Evolutionary conservation across 2,329 filamentous ascomycete genomes (phyloP).

Genomic region (Trichocomaceae sp.): DNA sequence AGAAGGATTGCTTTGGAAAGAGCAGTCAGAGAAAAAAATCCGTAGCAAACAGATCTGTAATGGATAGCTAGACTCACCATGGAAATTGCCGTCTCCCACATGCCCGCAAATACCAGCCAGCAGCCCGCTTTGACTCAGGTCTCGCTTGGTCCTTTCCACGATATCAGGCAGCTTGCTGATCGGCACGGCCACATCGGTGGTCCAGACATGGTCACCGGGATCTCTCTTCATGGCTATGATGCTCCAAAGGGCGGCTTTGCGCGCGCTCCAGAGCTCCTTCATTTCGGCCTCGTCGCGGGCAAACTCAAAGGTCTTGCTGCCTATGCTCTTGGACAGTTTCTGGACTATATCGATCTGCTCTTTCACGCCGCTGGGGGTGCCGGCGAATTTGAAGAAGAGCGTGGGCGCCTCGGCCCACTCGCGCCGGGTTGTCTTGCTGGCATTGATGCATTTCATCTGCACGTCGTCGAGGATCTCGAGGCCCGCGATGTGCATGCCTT

Average conservation of each 20-base stretch:
- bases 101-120: slow-evolving; percentile 64
- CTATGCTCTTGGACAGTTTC: slow-evolving; percentile 49
- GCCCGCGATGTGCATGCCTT: slow-evolving; percentile 80
- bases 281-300: slow-evolving; percentile 59
- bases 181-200: slow-evolving; percentile 73
- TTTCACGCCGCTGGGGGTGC: slow-evolving; percentile 57
- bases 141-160: slow-evolving; percentile 62
- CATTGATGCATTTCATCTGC: slow-evolving; percentile 70
- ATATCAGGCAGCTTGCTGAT: slow-evolving; percentile 65
- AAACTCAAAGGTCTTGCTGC: slow-evolving; percentile 60
- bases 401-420: slow-evolving; percentile 65
- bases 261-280: slow-evolving; percentile 65
- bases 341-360: slow-evolving; percentile 57
- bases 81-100: slow-evolving; percentile 70
- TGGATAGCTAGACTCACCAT: slow-evolving; percentile 38
- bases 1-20: slow-evolving; percentile 51
- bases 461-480: slow-evolving; percentile 89
- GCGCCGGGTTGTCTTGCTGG: slow-evolving; percentile 39
- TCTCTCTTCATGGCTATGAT: slow-evolving; percentile 59
- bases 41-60: too few relatives aligned
- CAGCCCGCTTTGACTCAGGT: slow-evolving; percentile 57
- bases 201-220: slow-evolving; percentile 62
- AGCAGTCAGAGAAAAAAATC: not conserved
- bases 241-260: slow-evolving; percentile 69
- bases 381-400: slow-evolving; percentile 69